Evolutionary conservation across 2,329 filamentous ascomycete genomes (phyloP).

Genomic region (Leptoxyphium fumago): DNA sequence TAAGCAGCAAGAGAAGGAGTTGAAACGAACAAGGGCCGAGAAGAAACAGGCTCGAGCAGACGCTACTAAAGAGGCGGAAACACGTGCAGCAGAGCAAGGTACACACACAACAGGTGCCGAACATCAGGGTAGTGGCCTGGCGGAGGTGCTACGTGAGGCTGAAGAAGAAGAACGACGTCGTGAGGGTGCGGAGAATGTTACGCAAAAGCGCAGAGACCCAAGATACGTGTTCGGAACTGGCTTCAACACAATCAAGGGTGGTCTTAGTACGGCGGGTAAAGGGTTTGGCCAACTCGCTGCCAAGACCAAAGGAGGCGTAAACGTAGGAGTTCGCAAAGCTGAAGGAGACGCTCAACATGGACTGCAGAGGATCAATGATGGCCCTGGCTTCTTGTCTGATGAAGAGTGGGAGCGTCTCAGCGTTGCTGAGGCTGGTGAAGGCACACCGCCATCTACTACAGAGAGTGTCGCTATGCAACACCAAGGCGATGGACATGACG

Average conservation of each 20-base stretch:
- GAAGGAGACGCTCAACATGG: slow-evolving; percentile 8
- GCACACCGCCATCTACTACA: slow-evolving; percentile 1
- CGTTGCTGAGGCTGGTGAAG: background rate
- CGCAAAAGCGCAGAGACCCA: background rate
- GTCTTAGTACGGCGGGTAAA: slow-evolving; percentile 10
- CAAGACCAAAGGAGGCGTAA: slow-evolving; percentile 25
- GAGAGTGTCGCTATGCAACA: background rate
- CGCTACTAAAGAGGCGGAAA: slow-evolving; percentile 15
- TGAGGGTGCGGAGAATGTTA: slow-evolving; percentile 5
- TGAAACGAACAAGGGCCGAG: slow-evolving; percentile 43
- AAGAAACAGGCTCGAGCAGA: slow-evolving; percentile 15
- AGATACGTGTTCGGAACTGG: slow-evolving; percentile 2
- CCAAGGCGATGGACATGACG: background rate
- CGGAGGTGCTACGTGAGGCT: slow-evolving; percentile 15
- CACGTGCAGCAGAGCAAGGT: slow-evolving; percentile 16
- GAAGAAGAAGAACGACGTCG: slow-evolving; percentile 9
- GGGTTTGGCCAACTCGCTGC: slow-evolving; percentile 16
- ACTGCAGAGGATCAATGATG: slow-evolving; percentile 6
- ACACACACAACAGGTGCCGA: slow-evolving; percentile 18
- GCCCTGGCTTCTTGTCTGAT: slow-evolving; percentile 10
- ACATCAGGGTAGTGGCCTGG: slow-evolving; percentile 14
- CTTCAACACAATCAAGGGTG: slow-evolving; percentile 8
- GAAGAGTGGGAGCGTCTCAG: slow-evolving; percentile 4
- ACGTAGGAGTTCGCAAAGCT: slow-evolving; percentile 14
- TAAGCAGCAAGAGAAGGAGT: slow-evolving; percentile 30